Conservation (phyloP, 345 rosid genomes). For the Sisymbrium irio region DNA sequence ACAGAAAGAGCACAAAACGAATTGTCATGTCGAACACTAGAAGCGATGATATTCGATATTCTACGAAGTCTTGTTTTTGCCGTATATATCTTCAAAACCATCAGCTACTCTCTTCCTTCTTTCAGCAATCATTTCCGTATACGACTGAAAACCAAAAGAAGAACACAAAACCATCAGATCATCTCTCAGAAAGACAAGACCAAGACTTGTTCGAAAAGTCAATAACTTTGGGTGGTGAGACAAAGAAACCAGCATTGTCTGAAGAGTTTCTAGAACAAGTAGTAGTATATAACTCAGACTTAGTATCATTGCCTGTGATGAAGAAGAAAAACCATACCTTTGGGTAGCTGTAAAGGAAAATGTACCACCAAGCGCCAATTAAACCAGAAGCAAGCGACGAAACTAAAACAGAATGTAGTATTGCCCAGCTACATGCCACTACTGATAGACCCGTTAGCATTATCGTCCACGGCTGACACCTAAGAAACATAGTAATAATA, state of each 20-base stretch:
- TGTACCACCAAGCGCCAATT: slow-evolving; percentile 79
- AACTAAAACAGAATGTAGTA: slow-evolving; percentile 55
- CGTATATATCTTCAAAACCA: slow-evolving; percentile 82
- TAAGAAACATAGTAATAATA: slow-evolving; percentile 15
- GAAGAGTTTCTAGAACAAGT: not conserved
- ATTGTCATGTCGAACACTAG: not conserved
- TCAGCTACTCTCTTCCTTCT: slow-evolving; percentile 64
- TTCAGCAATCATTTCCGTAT: slow-evolving; percentile 71
- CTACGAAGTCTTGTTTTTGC: slow-evolving; percentile 51
- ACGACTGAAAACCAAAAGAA: slow-evolving; percentile 45
- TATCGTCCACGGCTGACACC: slow-evolving; percentile 99
- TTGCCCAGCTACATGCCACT: slow-evolving; percentile 66
- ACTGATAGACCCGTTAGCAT: slow-evolving; percentile 55
- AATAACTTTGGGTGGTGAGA: too few species aligned
- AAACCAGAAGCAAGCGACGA: slow-evolving; percentile 45
- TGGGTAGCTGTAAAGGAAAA: slow-evolving; percentile 82
- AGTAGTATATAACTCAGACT: not conserved
- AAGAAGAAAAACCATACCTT: slow-evolving; percentile 44
- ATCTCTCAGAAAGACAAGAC: not conserved
- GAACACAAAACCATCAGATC: not conserved
- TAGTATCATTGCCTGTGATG: not conserved
- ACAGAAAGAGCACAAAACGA: not conserved
- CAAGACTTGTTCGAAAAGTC: not conserved
- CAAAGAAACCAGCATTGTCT: not conserved
- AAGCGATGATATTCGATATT: not conserved